Evolutionary conservation across 2,329 filamentous ascomycete species (phyloP).

Genomic region (Chrysoporthe puriensis): DNA sequence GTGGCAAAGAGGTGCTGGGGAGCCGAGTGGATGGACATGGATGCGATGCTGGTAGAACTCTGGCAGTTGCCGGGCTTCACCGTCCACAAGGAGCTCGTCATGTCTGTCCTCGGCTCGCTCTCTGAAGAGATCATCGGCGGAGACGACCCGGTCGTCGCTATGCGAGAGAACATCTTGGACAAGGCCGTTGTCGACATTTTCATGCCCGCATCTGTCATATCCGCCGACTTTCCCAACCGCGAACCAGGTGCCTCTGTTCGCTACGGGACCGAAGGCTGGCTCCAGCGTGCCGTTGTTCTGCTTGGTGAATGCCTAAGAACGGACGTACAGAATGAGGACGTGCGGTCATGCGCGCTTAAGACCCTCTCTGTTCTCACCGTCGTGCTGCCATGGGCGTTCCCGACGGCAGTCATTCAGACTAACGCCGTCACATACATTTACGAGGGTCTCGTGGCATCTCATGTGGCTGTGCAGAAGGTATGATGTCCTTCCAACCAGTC

Average conservation of each 20-base stretch:
- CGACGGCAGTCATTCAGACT: conserved; percentile 75
- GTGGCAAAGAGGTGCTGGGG: conserved; percentile 92
- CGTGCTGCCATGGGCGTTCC: conserved; percentile 84
- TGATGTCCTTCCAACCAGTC: conserved; percentile 33
- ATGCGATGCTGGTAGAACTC: conserved; percentile 76
- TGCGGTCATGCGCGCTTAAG: conserved; percentile 74
- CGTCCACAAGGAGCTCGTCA: conserved; percentile 79
- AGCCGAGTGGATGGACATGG: conserved; percentile 95
- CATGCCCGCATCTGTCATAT: conserved; percentile 75
- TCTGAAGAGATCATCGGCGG: conserved; percentile 93
- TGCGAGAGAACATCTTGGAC: conserved; percentile 83
- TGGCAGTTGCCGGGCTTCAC: conserved; percentile 73
- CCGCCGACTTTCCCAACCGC: conserved; percentile 75
- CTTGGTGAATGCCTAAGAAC: conserved; percentile 73
- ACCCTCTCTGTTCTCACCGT: conserved; percentile 77
- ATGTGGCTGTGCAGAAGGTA: conserved; percentile 76
- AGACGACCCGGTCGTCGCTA: conserved; percentile 82
- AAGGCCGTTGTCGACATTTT: conserved; percentile 93
- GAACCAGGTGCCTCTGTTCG: conserved; percentile 71
- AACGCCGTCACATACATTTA: conserved; percentile 73
- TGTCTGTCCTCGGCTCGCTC: conserved; percentile 86
- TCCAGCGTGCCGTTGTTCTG: conserved; percentile 74
- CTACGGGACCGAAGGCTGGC: conserved; percentile 83
- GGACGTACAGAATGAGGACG: conserved; percentile 64
- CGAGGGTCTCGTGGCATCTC: conserved; percentile 69